A percentile compares a stretch with the other conserved stretches of the same genome.
phyloP scores from a whole-genome alignment of 306 rosid genomes.

The Clitoria ternatea region DNA sequence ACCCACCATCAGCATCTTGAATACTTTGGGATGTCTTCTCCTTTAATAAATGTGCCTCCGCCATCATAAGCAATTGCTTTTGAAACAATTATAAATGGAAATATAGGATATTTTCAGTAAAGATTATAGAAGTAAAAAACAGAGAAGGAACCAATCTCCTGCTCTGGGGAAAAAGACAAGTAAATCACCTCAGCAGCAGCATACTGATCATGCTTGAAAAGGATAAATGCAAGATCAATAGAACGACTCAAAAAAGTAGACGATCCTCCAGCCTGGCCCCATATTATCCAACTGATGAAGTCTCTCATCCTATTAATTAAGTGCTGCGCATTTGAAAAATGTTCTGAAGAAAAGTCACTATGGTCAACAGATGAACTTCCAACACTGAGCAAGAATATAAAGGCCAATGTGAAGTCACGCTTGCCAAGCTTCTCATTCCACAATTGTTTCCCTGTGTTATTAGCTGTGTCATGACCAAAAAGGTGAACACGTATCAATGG shows the following conservation, averaged over 20 bases:
- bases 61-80: conserved; percentile 64
- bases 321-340: conserved; percentile 45
- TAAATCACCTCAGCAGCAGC: conserved; percentile 74
- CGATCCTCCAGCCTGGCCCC: conserved; percentile 64
- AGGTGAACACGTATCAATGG: conserved; percentile 17
- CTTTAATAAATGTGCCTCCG: conserved; percentile 68
- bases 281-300: conserved; percentile 79
- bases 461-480: conserved; percentile 46
- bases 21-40: conserved; percentile 80
- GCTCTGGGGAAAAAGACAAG: conserved; percentile 12
- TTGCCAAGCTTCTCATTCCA: conserved; percentile 78
- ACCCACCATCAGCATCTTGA: conserved; percentile 79
- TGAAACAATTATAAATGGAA: conserved; percentile 29
- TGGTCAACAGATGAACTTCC: conserved; percentile 44
- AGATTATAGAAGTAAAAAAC: not conserved
- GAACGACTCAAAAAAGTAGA: conserved; percentile 67
- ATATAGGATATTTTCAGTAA: conserved; percentile 29
- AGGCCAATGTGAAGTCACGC: conserved; percentile 78
- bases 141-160: not conserved
- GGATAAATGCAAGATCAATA: conserved; percentile 71
- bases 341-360: conserved; percentile 34
- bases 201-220: conserved; percentile 81
- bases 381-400: conserved; percentile 54
- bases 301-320: conserved; percentile 45
- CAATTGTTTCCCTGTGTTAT: conserved; percentile 46